Conservation (phyloP, 768 basidiomycete species). For the Hortiboletus flavorubellus region DNA sequence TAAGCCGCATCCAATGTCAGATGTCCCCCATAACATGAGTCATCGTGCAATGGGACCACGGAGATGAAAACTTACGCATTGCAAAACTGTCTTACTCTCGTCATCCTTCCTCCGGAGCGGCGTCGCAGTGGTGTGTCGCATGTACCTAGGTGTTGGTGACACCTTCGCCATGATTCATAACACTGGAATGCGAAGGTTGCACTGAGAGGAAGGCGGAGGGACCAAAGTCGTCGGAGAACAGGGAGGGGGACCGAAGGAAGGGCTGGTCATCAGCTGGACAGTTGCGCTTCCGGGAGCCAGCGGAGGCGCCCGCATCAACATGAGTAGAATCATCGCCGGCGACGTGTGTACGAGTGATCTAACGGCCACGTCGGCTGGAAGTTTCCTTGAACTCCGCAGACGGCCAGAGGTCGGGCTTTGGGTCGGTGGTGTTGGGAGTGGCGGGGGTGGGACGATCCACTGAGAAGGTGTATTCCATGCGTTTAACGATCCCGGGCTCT, state of each 20-base stretch:
- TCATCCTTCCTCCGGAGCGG: slow-evolving; percentile 91
- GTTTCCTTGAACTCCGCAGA: slow-evolving; percentile 61
- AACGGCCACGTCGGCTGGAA: slow-evolving; percentile 37
- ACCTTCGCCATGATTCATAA: slow-evolving; percentile 78
- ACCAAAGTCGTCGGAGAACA: slow-evolving; percentile 74
- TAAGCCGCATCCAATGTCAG: slow-evolving; percentile 59
- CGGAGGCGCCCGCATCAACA: slow-evolving; percentile 21
- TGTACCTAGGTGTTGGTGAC: slow-evolving; percentile 40
- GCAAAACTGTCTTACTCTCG: slow-evolving; percentile 87
- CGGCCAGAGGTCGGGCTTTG: slow-evolving; percentile 66
- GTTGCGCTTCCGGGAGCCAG: slow-evolving; percentile 29
- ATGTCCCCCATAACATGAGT: slow-evolving; percentile 9
- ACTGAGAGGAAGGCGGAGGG: slow-evolving; percentile 72
- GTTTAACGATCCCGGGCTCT: slow-evolving; percentile 70
- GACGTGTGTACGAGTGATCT: slow-evolving; percentile 36
- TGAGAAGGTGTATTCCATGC: slow-evolving; percentile 90
- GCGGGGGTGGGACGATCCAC: slow-evolving; percentile 64
- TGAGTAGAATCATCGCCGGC: slow-evolving; percentile 27
- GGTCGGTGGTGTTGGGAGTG: slow-evolving; percentile 40
- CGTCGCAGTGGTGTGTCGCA: slow-evolving; percentile 73
- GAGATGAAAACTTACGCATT: slow-evolving; percentile 66
- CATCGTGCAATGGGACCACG: no score
- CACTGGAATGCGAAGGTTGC: slow-evolving; percentile 61
- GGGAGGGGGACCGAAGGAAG: slow-evolving; percentile 63
- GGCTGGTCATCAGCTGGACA: slow-evolving; percentile 25